Conservation (phyloP, 441 rosid genomes). For the Adansonia madagascariensis region DNA sequence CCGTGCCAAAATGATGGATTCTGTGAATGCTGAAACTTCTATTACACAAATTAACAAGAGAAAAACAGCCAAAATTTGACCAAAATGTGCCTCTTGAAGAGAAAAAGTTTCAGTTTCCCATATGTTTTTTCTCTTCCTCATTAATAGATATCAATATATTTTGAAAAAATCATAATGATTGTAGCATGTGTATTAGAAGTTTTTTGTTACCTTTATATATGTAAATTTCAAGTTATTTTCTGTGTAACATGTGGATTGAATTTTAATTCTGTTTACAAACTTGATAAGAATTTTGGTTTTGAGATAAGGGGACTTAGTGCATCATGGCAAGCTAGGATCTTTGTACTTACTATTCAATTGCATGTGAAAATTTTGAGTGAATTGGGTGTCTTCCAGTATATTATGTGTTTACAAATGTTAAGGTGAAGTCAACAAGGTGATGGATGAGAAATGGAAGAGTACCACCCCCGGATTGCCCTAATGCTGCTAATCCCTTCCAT, state of each 20-base stretch:
- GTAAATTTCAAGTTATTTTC: background rate
- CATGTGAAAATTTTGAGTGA: background rate
- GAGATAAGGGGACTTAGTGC: background rate
- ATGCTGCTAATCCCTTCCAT: conserved; percentile 76
- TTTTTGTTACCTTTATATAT: background rate
- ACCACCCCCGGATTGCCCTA: conserved; percentile 57
- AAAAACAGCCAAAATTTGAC: no score
- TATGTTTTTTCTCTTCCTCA: background rate
- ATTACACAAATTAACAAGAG: no score
- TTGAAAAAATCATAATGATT: background rate
- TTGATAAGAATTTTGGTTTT: no score
- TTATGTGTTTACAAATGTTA: background rate
- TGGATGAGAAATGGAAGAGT: conserved; percentile 40
- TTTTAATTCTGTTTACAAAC: no score
- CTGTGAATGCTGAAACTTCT: no score
- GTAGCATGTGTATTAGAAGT: background rate
- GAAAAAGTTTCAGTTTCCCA: background rate
- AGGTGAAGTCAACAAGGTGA: conserved; percentile 1
- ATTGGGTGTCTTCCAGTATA: background rate
- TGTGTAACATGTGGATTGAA: background rate
- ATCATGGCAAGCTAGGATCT: conserved; percentile 16
- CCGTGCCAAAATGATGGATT: no score
- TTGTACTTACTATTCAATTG: background rate
- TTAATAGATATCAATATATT: background rate
- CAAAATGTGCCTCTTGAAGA: no score